These are phyloP conservation scores for Xylaria sp. DNA, from an alignment of 2,329 filamentous ascomycete species.

Conservation along the genomic window DNA sequence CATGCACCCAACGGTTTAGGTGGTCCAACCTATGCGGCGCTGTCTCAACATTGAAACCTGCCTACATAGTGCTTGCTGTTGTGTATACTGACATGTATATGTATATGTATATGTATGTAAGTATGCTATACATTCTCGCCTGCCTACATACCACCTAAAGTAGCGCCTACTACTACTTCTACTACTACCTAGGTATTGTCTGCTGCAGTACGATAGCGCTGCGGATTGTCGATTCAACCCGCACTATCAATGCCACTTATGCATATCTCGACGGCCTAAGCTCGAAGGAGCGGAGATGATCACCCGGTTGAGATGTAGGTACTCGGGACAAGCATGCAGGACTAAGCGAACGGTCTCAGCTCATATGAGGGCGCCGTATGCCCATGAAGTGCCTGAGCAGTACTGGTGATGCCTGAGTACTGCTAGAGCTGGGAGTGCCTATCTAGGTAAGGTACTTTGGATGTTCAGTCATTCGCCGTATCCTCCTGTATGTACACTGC, in stretches of 20 bases:
- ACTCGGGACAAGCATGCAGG: slow-evolving; percentile 15
- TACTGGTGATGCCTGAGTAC: no score
- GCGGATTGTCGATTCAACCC: background rate
- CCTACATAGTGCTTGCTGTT: background rate
- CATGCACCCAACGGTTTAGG: slow-evolving; percentile 13
- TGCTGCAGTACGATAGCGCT: background rate
- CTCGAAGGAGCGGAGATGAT: slow-evolving; percentile 18
- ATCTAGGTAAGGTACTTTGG: background rate
- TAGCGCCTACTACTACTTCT: no score
- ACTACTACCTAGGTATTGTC: no score
- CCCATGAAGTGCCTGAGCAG: background rate
- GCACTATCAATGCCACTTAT: background rate
- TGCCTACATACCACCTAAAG: background rate
- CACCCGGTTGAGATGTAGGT: slow-evolving; percentile 17
- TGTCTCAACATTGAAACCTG: no score
- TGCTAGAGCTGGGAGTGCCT: no score
- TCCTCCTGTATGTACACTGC: no score
- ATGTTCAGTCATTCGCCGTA: slow-evolving; percentile 15
- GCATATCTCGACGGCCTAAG: background rate
- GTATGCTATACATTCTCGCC: background rate
- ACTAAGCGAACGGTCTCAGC: slow-evolving; percentile 22
- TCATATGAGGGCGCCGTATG: slow-evolving; percentile 21
- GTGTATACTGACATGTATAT: no score
- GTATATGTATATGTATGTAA: background rate
- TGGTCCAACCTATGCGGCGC: no score